A percentile compares a stretch with the other conserved stretches of the same genome.
phyloP scores from a whole-genome alignment of 805 yeast species.

The Candida endomychidarum region DNA sequence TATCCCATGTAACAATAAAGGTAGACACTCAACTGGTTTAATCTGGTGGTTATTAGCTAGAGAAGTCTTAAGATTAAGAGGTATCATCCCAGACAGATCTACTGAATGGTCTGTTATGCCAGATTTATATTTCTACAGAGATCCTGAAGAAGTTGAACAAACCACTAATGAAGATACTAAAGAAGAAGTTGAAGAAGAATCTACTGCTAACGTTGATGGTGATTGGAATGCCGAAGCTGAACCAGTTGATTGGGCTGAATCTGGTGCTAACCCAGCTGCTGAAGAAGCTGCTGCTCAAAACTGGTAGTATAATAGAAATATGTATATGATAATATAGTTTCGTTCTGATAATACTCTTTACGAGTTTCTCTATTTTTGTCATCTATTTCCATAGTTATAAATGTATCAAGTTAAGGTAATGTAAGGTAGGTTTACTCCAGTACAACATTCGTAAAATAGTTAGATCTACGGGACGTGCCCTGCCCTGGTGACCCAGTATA shows the following conservation, averaged over 20 bases:
- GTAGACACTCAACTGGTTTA: conserved; percentile 99
- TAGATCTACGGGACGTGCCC: no score
- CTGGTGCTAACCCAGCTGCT: conserved; percentile 56
- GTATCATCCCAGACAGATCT: conserved; percentile 92
- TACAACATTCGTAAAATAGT: no score
- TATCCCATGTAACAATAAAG: conserved; percentile 99
- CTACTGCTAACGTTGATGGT: conserved; percentile 57
- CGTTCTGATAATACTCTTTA: no score
- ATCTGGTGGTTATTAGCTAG: conserved; percentile 99
- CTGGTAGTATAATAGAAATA: conserved; percentile 31
- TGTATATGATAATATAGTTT: conserved; percentile 8
- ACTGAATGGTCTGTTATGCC: conserved; percentile 99
- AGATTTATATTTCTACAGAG: conserved; percentile 99
- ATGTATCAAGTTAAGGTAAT: no score
- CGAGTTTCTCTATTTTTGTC: no score
- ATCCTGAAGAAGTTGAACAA: conserved; percentile 98
- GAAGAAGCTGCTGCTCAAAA: conserved; percentile 71
- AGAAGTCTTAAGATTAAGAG: conserved; percentile 99
- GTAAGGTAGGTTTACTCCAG: no score
- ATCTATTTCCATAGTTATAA: no score
- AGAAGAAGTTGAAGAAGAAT: conserved; percentile 56
- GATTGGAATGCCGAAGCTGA: conserved; percentile 59
- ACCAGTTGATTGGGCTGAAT: conserved; percentile 66
- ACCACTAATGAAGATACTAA: conserved; percentile 58
- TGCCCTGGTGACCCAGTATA: no score